Evolutionary conservation across 2,329 filamentous ascomycete genomes (phyloP), one percentile per base, ranked within the genome.

Genomic region (Fusarium tanahbumbuense): DNA sequence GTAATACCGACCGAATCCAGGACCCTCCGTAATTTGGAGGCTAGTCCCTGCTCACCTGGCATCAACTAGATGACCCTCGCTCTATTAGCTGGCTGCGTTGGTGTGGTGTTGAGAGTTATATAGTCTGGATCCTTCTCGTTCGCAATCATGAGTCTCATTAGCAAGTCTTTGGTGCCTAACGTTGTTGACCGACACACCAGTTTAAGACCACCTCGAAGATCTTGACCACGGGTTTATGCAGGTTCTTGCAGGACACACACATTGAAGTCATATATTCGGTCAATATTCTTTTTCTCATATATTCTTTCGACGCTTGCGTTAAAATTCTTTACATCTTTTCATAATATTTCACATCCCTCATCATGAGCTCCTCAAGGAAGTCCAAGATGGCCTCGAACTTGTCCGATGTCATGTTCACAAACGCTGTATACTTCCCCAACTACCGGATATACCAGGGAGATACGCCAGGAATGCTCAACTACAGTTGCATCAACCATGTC

Each of bases 371-470:
- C 16, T 83, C 83, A 45, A 82, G 81, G 75, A 85, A 80, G 77
- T 79, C 82, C 70, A 83, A 82, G 67, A 81, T 84, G 72, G 76
- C 81, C 44, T 78, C 81, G 40, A 85, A 83, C 78, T 77, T 81
- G 60, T 73, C 78, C 32, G 77, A 78, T 64, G 82, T 89, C 65
- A 87, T 88, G 81, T 87, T 84, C 76, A 88, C 87, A 75, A 96
- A 96, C 79, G 92, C 91, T 23, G 91, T 93, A 20, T 96, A 95
- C 81, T 96, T 93, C 78, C 92, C 92, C n/a, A 95, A 93, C 80
- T 89, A 88, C 82, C 85, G 89, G 62, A 88, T 93, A 71, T 93
- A 94, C 80, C 85, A 86, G 60, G 87, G 90, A 68, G 88, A 93
- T 73, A 91, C 91, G 18, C 93, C 93, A 0, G 92, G 88, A 2